These are phyloP conservation scores for Parmales sp. DNA, from an alignment of 108 stramenopile species.

Conservation along the genomic window DNA sequence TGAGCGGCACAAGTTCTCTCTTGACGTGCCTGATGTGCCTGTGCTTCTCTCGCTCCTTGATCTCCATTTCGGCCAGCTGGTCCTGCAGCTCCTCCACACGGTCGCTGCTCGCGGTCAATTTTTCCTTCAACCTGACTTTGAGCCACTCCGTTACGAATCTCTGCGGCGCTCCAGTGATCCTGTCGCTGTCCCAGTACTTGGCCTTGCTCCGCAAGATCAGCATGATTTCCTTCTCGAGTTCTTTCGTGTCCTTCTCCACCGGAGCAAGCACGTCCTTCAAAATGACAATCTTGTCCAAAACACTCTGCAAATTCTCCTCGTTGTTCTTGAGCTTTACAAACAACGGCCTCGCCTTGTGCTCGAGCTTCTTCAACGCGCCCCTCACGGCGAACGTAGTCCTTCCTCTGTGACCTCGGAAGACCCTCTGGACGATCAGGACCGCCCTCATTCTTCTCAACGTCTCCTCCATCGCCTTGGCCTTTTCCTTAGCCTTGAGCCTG, in stretches of 20 bases:
- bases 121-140: conserved; percentile 11
- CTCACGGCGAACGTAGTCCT: not conserved
- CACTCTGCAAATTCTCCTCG: not conserved
- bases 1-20: conserved; percentile 19
- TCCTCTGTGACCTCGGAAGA: conserved; percentile 18
- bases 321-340: not conserved
- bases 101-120: not conserved
- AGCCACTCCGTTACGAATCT: not conserved
- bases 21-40: conserved; percentile 7
- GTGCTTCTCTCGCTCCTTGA: conserved; percentile 11
- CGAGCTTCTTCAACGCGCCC: not conserved
- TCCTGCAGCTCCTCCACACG: not conserved
- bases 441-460: not conserved
- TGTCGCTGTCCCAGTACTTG: conserved; percentile 10
- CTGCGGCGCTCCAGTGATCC: conserved; percentile 1
- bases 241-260: not conserved
- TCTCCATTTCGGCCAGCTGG: conserved; percentile 9
- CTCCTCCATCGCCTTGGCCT: not conserved
- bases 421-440: conserved; percentile 2
- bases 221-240: conserved; percentile 7
- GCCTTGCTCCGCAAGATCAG: not conserved
- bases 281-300: not conserved
- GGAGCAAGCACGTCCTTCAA: not conserved
- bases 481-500: not conserved
- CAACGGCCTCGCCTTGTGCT: conserved; percentile 8